A percentile compares a stretch with the other conserved stretches of the same genome.
Evolutionary conservation across 2,329 filamentous ascomycete species (phyloP).

Genomic region (Alternaria postmessia): DNA sequence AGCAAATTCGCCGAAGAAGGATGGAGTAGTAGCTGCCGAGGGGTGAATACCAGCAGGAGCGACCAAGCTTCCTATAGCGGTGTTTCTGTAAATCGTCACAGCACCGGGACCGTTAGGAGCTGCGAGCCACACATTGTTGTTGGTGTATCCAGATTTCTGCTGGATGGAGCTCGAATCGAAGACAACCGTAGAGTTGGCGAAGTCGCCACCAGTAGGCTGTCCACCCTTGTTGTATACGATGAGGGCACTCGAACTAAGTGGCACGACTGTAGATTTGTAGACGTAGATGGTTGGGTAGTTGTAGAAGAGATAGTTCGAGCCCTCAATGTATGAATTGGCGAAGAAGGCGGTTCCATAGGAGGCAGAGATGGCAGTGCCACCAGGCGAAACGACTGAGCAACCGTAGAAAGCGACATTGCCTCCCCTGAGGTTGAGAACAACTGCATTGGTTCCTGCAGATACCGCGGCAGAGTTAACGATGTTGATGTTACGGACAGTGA

Average conservation of each 20-base stretch:
- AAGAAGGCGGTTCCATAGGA: constrained; percentile 50
- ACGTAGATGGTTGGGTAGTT: constrained; percentile 54
- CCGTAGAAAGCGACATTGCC: constrained; percentile 55
- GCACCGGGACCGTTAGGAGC: constrained; percentile 54
- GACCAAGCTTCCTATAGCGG: constrained; percentile 50
- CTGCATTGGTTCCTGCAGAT: constrained; percentile 29
- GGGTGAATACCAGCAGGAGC: constrained; percentile 50
- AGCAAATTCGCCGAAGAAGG: constrained; percentile 53
- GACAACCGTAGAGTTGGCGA: constrained; percentile 52
- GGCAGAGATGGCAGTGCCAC: constrained; percentile 39
- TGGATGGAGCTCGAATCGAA: constrained; percentile 53
- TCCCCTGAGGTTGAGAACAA: constrained; percentile 46
- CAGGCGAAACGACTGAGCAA: constrained; percentile 55
- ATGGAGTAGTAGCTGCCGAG: constrained; percentile 28
- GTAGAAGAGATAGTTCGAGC: constrained; percentile 54
- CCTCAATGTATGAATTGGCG: constrained; percentile 57
- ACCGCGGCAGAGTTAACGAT: constrained; percentile 44
- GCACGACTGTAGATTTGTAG: constrained; percentile 55
- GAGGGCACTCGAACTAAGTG: constrained; percentile 46
- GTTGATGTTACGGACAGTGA: constrained; percentile 53
- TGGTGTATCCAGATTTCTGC: constrained; percentile 44
- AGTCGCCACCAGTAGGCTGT: constrained; percentile 12
- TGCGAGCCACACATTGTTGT: constrained; percentile 54
- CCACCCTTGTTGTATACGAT: constrained; percentile 54
- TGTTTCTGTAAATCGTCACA: constrained; percentile 54